Evolutionary conservation across 495 filamentous ascomycete species (phyloP), one percentile per base, ranked within the genome.

Genomic region (Annulohypoxylon maeteangense): DNA sequence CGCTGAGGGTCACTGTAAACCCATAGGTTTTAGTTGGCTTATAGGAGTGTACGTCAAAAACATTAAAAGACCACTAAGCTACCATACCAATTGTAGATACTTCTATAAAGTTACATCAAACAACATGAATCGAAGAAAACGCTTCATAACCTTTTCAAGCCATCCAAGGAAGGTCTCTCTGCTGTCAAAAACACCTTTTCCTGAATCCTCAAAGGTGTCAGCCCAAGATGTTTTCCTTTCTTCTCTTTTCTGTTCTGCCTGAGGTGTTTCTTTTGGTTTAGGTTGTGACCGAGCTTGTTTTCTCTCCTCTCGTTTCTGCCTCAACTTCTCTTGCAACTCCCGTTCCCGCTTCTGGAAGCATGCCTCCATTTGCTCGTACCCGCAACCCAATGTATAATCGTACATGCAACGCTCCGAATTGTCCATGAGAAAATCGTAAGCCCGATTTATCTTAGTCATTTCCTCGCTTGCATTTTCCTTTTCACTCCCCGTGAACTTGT

Each of bases 401-500:
- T 67, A 55, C 1, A 38, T 45, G 47, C 65, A 67, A 12, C 65
- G 65, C 0, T 36, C 3, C 20, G 14, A 16, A 4, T 12, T 47
- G 0, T n/a, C 4, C 3, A 44, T 53, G 18, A 67, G 65, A 20
- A 20, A 6, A 8, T 55, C 2, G 27, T 61, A 38, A 1, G 65
- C 36, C 10, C 34, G n/a, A 3, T 32, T 61, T 2, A 54, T 40
- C 34, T 12, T 8, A 0, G 7, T 4, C 7, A 54, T 31, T 2
- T 60, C 51, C 11, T 7, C 2, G 1, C 1, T 12, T 23, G 45
- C 45, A 44, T 31, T 14, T 12, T 44, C 16, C 32, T 34, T 53
- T 7, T 5, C 12, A 4, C n/a, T 5, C 7, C 23, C 42, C n/a
- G 0, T 1, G 20, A 50, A 10, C 20, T 38, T 55, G 40, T 67